These are phyloP conservation scores for Mycena galopus DNA, from an alignment of 768 basidiomycete genomes.

Conservation along the genomic window DNA sequence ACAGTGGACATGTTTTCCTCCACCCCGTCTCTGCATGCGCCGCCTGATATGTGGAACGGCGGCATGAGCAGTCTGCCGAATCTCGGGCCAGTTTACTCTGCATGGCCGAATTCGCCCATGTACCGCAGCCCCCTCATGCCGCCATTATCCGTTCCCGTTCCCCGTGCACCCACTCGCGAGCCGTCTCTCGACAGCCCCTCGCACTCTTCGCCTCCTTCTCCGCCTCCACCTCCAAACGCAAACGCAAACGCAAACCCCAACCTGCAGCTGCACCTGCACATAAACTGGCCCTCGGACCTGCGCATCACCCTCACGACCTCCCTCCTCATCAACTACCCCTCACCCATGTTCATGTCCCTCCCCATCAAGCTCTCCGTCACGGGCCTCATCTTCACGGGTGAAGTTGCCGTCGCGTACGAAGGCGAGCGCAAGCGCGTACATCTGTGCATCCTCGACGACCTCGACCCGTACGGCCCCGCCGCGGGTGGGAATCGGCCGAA, in stretches of 20 bases:
- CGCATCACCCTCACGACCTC: conserved; percentile 92
- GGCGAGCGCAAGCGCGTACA: conserved; percentile 86
- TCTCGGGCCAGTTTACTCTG: conserved; percentile 47
- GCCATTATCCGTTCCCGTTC: conserved; percentile 48
- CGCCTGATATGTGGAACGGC: conserved; percentile 59
- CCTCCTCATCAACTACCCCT: conserved; percentile 96
- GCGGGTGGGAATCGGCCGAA: conserved; percentile 58
- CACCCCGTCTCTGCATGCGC: conserved; percentile 61
- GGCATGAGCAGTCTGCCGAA: conserved; percentile 56
- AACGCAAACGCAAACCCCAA: conserved; percentile 65
- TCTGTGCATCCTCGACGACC: conserved; percentile 89
- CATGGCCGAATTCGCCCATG: conserved; percentile 44
- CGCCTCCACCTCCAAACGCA: conserved; percentile 35
- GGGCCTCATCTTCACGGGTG: conserved; percentile 87
- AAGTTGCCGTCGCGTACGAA: conserved; percentile 93
- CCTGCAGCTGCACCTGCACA: conserved; percentile 88
- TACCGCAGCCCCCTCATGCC: conserved; percentile 53
- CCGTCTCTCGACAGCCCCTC: conserved; percentile 34
- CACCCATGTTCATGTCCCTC: conserved; percentile 95
- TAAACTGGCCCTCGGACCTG: conserved; percentile 90
- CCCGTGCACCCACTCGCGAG: conserved; percentile 32
- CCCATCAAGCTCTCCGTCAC: conserved; percentile 96
- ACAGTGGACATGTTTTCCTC: conserved; percentile 70
- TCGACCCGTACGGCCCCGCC: conserved; percentile 87
- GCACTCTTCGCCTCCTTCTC: conserved; percentile 33